A percentile compares a stretch with the other conserved stretches of the same genome.
Evolutionary conservation across 768 basidiomycete species (phyloP).

Genomic region (Crassisporium funariophilum): DNA sequence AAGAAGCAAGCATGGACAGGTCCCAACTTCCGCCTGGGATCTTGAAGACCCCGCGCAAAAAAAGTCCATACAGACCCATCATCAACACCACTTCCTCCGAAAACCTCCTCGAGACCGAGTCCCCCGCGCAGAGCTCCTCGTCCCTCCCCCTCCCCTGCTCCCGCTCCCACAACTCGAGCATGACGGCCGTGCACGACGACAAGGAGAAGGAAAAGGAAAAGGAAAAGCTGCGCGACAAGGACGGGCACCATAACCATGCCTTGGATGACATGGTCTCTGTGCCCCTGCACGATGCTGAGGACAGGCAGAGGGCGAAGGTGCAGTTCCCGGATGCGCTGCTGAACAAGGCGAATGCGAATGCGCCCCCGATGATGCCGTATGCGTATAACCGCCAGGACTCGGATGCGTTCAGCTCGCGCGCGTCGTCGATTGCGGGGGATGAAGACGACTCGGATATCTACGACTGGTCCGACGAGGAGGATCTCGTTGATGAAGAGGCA

Average conservation of each 20-base stretch:
- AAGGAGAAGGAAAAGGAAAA: conserved; percentile 15
- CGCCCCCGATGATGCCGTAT: conserved; percentile 24
- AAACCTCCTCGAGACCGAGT: too few relatives aligned
- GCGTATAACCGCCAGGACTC: conserved; percentile 34
- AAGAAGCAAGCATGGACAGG: too few relatives aligned
- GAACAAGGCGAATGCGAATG: too few relatives aligned
- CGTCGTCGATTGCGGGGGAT: conserved; percentile 53
- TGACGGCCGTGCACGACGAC: conserved; percentile 4
- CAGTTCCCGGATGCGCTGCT: conserved; percentile 56
- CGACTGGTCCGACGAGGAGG: conserved; percentile 81
- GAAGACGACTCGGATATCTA: conserved; percentile 65
- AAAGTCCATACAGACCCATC: too few relatives aligned
- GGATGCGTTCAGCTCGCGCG: conserved; percentile 30
- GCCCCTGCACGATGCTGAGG: conserved; percentile 15
- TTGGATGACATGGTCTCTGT: conserved; percentile 17
- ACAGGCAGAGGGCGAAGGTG: conserved; percentile 34
- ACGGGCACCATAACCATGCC: too few relatives aligned
- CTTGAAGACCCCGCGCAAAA: too few relatives aligned
- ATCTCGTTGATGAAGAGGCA: conserved; percentile 69
- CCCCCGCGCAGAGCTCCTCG: too few relatives aligned
- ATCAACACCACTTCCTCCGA: too few relatives aligned
- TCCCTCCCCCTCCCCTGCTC: too few relatives aligned
- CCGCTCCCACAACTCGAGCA: conserved; percentile 2
- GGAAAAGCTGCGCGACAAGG: conserved; percentile 12
- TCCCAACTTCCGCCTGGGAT: too few relatives aligned